Percentiles rank a stretch among this genome's conserved stretches.
Conservation (phyloP, 169 alveolate species). For the Eimeria acervulina region DNA sequence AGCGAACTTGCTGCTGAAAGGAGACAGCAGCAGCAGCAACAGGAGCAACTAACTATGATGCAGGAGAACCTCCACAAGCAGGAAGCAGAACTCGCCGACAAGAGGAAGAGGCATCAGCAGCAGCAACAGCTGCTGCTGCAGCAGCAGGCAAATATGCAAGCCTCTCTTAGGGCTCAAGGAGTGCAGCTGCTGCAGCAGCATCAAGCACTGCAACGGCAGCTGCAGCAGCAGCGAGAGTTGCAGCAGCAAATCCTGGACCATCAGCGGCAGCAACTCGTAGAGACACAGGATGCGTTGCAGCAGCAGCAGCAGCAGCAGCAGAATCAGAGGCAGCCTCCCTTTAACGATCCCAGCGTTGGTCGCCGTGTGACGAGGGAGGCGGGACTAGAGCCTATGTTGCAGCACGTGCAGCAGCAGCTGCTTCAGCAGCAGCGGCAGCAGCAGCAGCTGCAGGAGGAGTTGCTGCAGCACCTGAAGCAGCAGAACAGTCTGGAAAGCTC, state of each 20-base stretch:
- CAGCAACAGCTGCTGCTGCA: constrained; percentile 36
- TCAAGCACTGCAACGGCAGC: constrained; percentile 38
- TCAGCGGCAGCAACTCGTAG: constrained; percentile 17
- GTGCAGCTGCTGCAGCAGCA: constrained; percentile 67
- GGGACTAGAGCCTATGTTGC: background rate
- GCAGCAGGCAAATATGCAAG: constrained; percentile 32
- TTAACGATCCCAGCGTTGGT: background rate
- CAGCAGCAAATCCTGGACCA: constrained; percentile 53
- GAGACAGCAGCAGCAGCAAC: constrained; percentile 29
- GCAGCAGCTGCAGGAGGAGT: constrained; percentile 12
- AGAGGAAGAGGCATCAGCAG: constrained; percentile 27
- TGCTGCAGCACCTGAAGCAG: constrained; percentile 14
- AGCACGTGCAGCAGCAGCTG: constrained; percentile 49
- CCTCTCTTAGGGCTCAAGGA: constrained; percentile 34
- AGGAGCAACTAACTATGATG: background rate
- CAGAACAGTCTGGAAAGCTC: background rate
- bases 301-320: constrained; percentile 36
- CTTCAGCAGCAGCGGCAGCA: constrained; percentile 14
- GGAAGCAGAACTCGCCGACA: constrained; percentile 11
- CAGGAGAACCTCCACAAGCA: background rate
- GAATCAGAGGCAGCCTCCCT: constrained; percentile 10
- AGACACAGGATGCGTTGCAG: constrained; percentile 37
- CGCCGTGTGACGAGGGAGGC: constrained; percentile 61
- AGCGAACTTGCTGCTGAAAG: constrained; percentile 1
- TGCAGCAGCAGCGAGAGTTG: constrained; percentile 51